phyloP scores from a whole-genome alignment of 2,329 filamentous ascomycete genomes.

The Ophiostoma sp. region DNA sequence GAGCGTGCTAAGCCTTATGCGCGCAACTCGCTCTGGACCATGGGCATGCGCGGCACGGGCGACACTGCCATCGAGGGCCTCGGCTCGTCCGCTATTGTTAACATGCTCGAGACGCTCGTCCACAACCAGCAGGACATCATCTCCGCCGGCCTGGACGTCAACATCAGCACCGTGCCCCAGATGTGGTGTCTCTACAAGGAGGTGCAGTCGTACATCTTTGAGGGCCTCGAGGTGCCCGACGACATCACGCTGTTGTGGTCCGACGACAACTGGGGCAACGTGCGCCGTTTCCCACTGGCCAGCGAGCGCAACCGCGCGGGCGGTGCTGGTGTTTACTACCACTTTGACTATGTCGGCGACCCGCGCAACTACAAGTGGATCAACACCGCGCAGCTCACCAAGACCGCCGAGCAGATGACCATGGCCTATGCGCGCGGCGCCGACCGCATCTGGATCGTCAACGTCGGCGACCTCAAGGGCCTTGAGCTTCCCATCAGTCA shows the following conservation, averaged over 20 bases:
- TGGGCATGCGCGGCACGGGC: constrained; percentile 64
- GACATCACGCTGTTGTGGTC: constrained; percentile 63
- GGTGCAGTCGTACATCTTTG: constrained; percentile 62
- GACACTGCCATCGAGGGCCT: constrained; percentile 56
- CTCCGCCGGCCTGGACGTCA: constrained; percentile 46
- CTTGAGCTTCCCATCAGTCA: constrained; percentile 60
- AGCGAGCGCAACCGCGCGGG: constrained; percentile 56
- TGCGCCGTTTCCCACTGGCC: constrained; percentile 54
- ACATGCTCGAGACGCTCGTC: constrained; percentile 56
- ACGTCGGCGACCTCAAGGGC: constrained; percentile 62
- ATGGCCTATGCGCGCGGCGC: constrained; percentile 55
- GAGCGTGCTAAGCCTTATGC: constrained; percentile 60
- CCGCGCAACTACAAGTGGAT: constrained; percentile 53
- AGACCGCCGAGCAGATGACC: constrained; percentile 56
- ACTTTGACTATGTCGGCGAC: constrained; percentile 49
- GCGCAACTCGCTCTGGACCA: constrained; percentile 58
- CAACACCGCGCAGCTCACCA: constrained; percentile 58
- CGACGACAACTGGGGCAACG: constrained; percentile 65
- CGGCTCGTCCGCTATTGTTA: constrained; percentile 51
- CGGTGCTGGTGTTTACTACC: constrained; percentile 62
- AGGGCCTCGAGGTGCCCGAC: constrained; percentile 57
- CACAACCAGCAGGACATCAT: constrained; percentile 55
- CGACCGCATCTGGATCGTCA: constrained; percentile 60
- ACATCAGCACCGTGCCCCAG: constrained; percentile 54
- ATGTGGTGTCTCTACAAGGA: constrained; percentile 72